Evolutionary conservation across 192 early-diverging fungal genomes (phyloP).

Genomic region (Coemansia aciculifera): DNA sequence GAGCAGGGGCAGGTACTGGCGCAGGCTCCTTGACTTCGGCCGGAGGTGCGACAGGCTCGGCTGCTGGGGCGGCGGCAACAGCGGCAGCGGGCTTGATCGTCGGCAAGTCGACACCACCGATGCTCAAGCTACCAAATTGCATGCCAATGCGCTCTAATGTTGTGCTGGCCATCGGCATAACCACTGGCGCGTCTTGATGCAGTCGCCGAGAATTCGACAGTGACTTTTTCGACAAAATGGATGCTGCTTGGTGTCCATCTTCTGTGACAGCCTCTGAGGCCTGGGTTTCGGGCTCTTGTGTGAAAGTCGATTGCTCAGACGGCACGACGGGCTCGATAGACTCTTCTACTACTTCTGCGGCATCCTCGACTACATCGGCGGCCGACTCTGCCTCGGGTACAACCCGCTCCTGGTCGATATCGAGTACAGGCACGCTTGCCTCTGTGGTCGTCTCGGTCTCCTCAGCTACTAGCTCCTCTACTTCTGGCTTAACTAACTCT

Average conservation of each 20-base stretch:
- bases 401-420: slow-evolving; percentile 2
- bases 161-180: slow-evolving; percentile 73
- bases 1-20: slow-evolving; percentile 11
- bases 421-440: neutral
- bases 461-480: slow-evolving; percentile 24
- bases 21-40: slow-evolving; percentile 24
- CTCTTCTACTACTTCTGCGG: slow-evolving; percentile 8
- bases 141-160: slow-evolving; percentile 64
- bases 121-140: slow-evolving; percentile 79
- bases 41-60: slow-evolving; percentile 25
- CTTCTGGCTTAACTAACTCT: slow-evolving; percentile 31
- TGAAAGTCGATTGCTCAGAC: neutral
- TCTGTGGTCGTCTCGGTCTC: neutral
- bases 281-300: slow-evolving; percentile 11
- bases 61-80: slow-evolving; percentile 43
- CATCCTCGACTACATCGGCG: slow-evolving; percentile 18
- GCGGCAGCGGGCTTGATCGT: slow-evolving; percentile 53
- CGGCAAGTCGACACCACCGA: slow-evolving; percentile 55
- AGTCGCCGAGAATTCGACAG: slow-evolving; percentile 62
- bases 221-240: slow-evolving; percentile 29
- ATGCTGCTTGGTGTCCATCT: slow-evolving; percentile 10
- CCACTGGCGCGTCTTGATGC: slow-evolving; percentile 86
- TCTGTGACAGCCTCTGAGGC: slow-evolving; percentile 13
- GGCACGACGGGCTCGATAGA: neutral
- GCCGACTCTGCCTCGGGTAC: slow-evolving; percentile 24